Percentiles rank a stretch among this genome's conserved stretches.
Evolutionary conservation across 768 basidiomycete genomes (phyloP).

Genomic region (Tylopilus felleus): DNA sequence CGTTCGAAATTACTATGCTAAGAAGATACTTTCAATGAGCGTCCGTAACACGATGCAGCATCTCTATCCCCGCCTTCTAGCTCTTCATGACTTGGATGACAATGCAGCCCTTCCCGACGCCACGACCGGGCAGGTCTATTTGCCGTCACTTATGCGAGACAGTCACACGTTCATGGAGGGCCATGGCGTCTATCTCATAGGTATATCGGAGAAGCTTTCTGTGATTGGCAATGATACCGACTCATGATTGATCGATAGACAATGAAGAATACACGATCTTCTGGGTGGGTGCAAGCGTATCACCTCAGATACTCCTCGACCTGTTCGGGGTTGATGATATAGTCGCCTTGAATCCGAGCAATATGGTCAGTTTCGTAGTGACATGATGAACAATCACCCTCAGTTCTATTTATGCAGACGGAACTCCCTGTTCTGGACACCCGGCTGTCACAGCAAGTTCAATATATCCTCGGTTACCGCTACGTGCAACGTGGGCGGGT

Average conservation of each 20-base stretch:
- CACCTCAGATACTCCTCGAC: slow-evolving; percentile 78
- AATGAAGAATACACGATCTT: slow-evolving; percentile 86
- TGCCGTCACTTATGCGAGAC: slow-evolving; percentile 78
- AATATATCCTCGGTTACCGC: slow-evolving; percentile 77
- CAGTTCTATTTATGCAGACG: slow-evolving; percentile 41
- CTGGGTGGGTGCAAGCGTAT: slow-evolving; percentile 84
- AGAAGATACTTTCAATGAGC: slow-evolving; percentile 67
- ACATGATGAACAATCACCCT: background rate
- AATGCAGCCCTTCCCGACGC: slow-evolving; percentile 65
- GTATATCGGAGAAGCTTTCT: slow-evolving; percentile 40
- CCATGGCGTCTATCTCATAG: slow-evolving; percentile 89
- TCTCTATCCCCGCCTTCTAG: slow-evolving; percentile 85
- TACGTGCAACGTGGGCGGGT: slow-evolving; percentile 50
- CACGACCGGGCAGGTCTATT: slow-evolving; percentile 51
- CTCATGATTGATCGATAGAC: slow-evolving; percentile 44
- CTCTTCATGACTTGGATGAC: slow-evolving; percentile 80
- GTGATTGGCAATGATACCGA: slow-evolving; percentile 14
- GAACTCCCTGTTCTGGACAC: slow-evolving; percentile 69
- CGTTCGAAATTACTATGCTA: slow-evolving; percentile 82
- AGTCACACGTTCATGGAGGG: slow-evolving; percentile 87
- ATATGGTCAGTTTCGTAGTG: slow-evolving; percentile 50
- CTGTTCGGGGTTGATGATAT: slow-evolving; percentile 84
- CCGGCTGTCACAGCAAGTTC: slow-evolving; percentile 76
- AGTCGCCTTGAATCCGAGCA: slow-evolving; percentile 53
- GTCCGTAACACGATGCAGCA: slow-evolving; percentile 69